Evolutionary conservation across 108 stramenopile genomes (phyloP).

Genomic region (Fragilariopsis cylindrus): DNA sequence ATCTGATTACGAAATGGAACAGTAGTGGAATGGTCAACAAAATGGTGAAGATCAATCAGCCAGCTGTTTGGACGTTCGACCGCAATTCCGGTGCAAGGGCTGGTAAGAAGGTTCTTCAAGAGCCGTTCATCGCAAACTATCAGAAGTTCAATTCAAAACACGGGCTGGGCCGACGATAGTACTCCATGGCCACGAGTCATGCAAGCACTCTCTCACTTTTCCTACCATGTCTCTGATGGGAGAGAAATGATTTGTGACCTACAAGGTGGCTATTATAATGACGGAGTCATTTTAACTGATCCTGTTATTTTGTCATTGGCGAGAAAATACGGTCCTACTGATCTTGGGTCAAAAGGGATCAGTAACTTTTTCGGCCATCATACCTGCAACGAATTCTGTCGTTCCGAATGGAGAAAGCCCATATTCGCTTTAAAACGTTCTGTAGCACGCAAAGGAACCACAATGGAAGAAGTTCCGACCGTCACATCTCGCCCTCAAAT

Average conservation of each 20-base stretch:
- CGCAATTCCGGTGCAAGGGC: no score
- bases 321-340: slow-evolving; percentile 51
- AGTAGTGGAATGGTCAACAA: no score
- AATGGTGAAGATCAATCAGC: no score
- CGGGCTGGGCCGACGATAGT: slow-evolving; percentile 50
- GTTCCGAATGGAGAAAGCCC: slow-evolving; percentile 32
- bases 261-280: slow-evolving; percentile 50
- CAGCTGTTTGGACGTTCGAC: no score
- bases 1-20: no score
- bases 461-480: no score
- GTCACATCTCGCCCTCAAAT: no score
- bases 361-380: slow-evolving; percentile 66
- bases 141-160: slow-evolving; percentile 62
- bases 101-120: background rate
- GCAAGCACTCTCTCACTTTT: slow-evolving; percentile 72
- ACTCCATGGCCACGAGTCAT: slow-evolving; percentile 35
- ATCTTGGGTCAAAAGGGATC: slow-evolving; percentile 66
- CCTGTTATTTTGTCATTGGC: slow-evolving; percentile 51
- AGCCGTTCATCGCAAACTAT: slow-evolving; percentile 61
- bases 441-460: no score
- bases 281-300: slow-evolving; percentile 61
- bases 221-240: slow-evolving; percentile 62
- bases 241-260: slow-evolving; percentile 70
- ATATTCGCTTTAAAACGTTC: no score
- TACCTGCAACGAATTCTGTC: slow-evolving; percentile 55